Base-by-base conservation (phyloP, 371 early-diverging fungal genomes). In the Mortierella sp. region DNA sequence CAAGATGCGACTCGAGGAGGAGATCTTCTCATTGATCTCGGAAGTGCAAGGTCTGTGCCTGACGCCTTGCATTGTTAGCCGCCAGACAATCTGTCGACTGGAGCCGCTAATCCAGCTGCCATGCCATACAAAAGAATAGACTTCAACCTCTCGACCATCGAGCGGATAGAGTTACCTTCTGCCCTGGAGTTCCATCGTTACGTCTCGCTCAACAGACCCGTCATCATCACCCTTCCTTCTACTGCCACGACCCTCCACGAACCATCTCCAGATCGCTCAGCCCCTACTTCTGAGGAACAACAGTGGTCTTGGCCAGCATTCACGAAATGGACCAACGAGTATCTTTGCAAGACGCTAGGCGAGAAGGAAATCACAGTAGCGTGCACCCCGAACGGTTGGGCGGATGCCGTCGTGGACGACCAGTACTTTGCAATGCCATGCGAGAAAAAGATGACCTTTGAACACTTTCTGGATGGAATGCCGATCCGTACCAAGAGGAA, bases 361-460 rank as follows among this genome's bases (percentile, higher is more conserved):
- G 74, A 83, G 3, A 61, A 72, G 3, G 57, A 56, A 13, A 82
- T 93, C 10, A 90, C 90, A 2, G 90, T 92, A 0, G 87, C 92
- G 24, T 77, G 88, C 77, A 84, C 70, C 57, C 65, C 71, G 1
- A 67, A 54, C 52, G 86, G 90, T 2, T 85, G 85, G 68, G 90
- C 91, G 6, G 92, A 92, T 71, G 89, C 91, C 6, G 85, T 90
- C 2, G 82, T 86, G 0, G 81, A 82, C 22, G 86, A 85, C 57
- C 78, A 82, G 47, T 90, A 86, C 57, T 93, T 91, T 81, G 88
- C 81, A 3, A 82, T 87, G 79, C 94, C 94, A 0, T 80, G 85
- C 60, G 90, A 92, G 67, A 74, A 81, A 45, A 60, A 65, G 14
- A 87, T 90, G 89, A 54, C 88, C 1, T 87, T 92, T 48, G 61